Percentiles rank a stretch among this genome's conserved stretches.
Evolutionary conservation across 2,329 filamentous ascomycete species (phyloP).

Genomic region (Colletotrichum musicola): DNA sequence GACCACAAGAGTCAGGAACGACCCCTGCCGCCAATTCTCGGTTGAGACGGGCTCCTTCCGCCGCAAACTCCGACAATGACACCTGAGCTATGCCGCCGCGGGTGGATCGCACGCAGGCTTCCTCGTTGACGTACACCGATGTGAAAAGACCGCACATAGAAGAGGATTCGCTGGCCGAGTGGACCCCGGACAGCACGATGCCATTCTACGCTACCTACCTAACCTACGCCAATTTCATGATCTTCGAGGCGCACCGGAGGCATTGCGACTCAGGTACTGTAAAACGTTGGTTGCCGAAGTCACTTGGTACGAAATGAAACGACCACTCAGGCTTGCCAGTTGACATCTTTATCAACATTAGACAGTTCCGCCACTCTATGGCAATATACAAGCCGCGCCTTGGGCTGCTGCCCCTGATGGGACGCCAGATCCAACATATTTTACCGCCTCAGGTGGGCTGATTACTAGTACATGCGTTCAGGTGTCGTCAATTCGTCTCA

Average conservation of each 20-base stretch:
- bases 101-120: conserved; percentile 2
- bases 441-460: conserved; percentile 17
- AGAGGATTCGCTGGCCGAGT: neutral
- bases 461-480: conserved; percentile 35
- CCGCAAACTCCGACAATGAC: conserved; percentile 36
- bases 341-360: neutral
- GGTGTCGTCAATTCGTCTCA: conserved; percentile 32
- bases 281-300: neutral
- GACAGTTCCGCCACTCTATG: conserved; percentile 11
- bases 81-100: neutral
- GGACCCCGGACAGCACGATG: neutral
- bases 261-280: neutral
- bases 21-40: neutral
- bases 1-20: neutral
- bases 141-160: neutral
- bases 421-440: conserved; percentile 8
- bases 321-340: neutral
- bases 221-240: neutral
- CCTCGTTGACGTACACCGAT: conserved; percentile 8
- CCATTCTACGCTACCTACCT: neutral
- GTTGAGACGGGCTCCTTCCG: conserved; percentile 19
- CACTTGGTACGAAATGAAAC: too few relatives aligned
- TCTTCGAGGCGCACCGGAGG: neutral
- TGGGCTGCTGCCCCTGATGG: neutral
- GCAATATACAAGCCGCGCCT: conserved; percentile 5